Evolutionary conservation across 768 basidiomycete genomes (phyloP), one percentile per base, ranked within the genome.

Genomic region (Leucosporidium yakuticum): DNA sequence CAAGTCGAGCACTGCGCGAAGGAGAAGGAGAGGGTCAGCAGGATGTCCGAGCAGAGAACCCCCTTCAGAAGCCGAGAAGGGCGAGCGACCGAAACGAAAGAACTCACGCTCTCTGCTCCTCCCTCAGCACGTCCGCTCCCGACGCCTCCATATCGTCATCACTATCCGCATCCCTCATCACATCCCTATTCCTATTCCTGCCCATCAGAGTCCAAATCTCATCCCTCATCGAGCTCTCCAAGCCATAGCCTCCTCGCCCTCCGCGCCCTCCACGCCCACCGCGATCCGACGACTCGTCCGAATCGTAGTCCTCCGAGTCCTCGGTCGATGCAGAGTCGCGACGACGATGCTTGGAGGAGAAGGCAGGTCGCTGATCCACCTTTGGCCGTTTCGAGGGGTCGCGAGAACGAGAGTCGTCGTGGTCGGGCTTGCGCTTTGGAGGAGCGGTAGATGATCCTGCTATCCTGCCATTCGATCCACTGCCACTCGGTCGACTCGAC

Each of bases 131-230:
- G 7, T 66, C 70, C 36, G 36, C 64, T 11, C 65, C 70, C 0
- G 60, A 48, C 29, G 67, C 75, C 60, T 76, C 75, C 75, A 76
- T 76, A 48, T 74, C 74, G 44, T 63, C 63, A 55, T 63, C 75
- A 23, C 69, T 70, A 44, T 63, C 58, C 4, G 31, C 49, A 32
- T 72, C 65, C 21, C 62, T 49, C 61, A 5, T 17, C 4, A 54
- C 29, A 50, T 71, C 69, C 27, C 55, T 21, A 8, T 34, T 6
- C 21, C 70, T 29, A 11, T 73, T 32, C 29, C 62, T 44, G 0
- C 62, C 62, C 62, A 73, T 50, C 0, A 70, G 25, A 34, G 56
- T 19, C 61, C 62, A 65, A 29, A 69, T 69, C 34, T 59, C 61
- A 39, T 55, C 32, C 6, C 60, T 39, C 34, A 48, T 65, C 29